Base-by-base conservation (phyloP, 805 yeast species). In the Priceomyces melissophilus region DNA sequence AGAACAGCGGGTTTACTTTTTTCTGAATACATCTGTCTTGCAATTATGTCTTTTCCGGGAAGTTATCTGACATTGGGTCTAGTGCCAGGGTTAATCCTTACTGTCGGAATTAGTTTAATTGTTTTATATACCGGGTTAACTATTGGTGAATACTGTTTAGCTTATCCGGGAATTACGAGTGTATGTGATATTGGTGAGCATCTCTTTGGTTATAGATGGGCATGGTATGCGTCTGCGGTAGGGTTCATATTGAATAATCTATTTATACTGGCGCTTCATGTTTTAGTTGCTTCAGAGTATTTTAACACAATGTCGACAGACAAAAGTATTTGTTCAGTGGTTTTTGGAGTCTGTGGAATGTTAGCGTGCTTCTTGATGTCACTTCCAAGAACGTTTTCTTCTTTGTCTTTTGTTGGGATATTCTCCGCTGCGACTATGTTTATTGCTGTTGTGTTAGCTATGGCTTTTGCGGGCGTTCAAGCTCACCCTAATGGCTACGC, bases 31-130 rank as follows among this genome's bases (percentile, higher is more conserved):
- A 76, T 78, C 26, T 79, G 82, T 49, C 63, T 79, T 45, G 84
- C 84, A 10, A 76, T 78, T 43, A 69, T 79, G 79, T 75, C 81
- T n/a, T 79, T 79, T 54, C 84, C 84, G 0, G 77, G 82, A 82
- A 75, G 81, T 9, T 79, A 75, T 49, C 76, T 82, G 2, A 78
- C 78, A 3, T 58, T 79, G 13, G 84, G 84, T 0, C 56, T 79
- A 7, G 73, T 78, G 2, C 81, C 82, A 1, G 84, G 84, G 1
- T 59, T 79, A 20, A 73, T 79, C 23, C 51, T 78, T 37, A 79
- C 83, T 0, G 68, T 69, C 1, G 72, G 73, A 39, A 78, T 78
- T 3, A 67, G 82, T 2, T 45, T 68, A 15, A 69, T 76, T 4
- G 78, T 74, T 16, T 59, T 75, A 25, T 79, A 79, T 58, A 79